A percentile compares a stretch with the other conserved stretches of the same genome.
phyloP scores from a whole-genome alignment of 371 early-diverging fungal genomes.

The Gilbertella persicaria region DNA sequence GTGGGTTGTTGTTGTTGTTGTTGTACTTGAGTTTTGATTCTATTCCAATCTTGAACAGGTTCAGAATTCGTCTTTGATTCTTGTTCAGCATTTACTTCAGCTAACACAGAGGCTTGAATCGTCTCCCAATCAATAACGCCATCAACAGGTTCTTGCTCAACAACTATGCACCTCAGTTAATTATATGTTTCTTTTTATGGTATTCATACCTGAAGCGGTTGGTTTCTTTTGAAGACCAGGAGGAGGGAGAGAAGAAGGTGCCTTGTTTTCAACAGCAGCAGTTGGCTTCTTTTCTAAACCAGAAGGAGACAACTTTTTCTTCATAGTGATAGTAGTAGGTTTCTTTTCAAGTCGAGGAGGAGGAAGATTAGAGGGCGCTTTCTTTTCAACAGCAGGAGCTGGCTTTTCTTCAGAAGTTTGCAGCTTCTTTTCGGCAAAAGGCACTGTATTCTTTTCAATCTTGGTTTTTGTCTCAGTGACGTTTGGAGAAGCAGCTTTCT shows the following conservation, averaged over 20 bases:
- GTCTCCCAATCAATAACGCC: background rate
- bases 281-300: background rate
- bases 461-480: background rate
- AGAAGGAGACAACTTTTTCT: too few species aligned
- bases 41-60: background rate
- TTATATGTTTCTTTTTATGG: too few species aligned
- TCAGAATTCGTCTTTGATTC: background rate
- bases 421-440: too few species aligned
- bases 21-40: background rate
- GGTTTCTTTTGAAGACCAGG: background rate
- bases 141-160: too few species aligned
- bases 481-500: background rate
- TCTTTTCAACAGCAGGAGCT: background rate
- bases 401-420: too few species aligned
- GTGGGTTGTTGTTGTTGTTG: background rate
- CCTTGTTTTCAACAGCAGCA: background rate
- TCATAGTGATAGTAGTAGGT: too few species aligned
- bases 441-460: background rate
- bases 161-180: too few species aligned
- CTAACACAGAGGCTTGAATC: background rate
- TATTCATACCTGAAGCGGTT: background rate
- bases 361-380: background rate
- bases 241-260: background rate
- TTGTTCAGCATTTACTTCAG: background rate
- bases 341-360: background rate